Conservation (phyloP, 2,329 filamentous ascomycete species). For the Aspergillus amoenus region DNA sequence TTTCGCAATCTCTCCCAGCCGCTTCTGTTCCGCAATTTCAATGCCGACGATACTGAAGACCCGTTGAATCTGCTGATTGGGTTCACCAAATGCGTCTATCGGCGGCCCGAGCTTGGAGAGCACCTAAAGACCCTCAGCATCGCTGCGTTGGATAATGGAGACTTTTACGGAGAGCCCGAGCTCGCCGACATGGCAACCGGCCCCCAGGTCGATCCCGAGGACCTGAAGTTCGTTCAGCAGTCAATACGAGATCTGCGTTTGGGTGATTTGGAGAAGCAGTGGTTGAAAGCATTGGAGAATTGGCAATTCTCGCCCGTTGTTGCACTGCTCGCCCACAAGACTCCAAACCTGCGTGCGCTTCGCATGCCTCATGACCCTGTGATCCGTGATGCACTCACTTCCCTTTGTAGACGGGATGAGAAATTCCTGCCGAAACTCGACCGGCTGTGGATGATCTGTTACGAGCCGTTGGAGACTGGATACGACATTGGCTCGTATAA, state of each 20-base stretch:
- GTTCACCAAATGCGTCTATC: conserved; percentile 17
- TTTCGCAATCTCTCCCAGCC: conserved; percentile 24
- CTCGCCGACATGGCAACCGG: background rate
- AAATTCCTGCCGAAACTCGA: conserved; percentile 18
- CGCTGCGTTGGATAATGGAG: background rate
- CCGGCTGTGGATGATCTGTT: conserved; percentile 9
- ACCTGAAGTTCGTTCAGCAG: conserved; percentile 7
- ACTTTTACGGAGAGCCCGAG: background rate
- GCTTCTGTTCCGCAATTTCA: conserved; percentile 20
- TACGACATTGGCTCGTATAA: conserved; percentile 14
- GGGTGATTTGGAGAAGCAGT: conserved; percentile 14
- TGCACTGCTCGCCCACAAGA: conserved; percentile 18
- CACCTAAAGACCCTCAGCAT: conserved; percentile 17
- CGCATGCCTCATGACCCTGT: conserved; percentile 13
- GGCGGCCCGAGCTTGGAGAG: conserved; percentile 19
- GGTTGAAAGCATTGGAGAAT: conserved; percentile 13
- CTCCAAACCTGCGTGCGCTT: conserved; percentile 21
- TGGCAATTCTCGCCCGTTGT: conserved; percentile 14
- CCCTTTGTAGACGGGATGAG: conserved; percentile 14
- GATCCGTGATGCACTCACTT: background rate
- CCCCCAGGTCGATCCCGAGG: background rate
- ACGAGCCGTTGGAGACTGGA: background rate
- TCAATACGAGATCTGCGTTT: conserved; percentile 15
- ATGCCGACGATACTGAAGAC: conserved; percentile 10
- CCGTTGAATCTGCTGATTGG: background rate